Evolutionary conservation across 139 green algal genomes (phyloP).

Genomic region (Yamagishiella unicocca): DNA sequence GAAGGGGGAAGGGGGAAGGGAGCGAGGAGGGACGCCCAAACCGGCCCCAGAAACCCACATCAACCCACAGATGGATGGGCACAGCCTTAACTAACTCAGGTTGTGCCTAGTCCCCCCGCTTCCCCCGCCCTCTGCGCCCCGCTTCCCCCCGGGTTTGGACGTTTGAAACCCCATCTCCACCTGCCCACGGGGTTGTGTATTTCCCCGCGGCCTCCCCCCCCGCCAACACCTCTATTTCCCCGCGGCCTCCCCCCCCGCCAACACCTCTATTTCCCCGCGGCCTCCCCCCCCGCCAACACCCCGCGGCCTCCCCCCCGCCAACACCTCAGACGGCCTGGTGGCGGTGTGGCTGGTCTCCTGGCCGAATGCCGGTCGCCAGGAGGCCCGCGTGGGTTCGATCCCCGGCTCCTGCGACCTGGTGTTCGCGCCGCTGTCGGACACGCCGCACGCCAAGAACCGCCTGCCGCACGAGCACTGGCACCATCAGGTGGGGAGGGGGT

Average conservation of each 20-base stretch:
- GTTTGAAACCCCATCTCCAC: no score
- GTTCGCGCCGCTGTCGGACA: slow-evolving; percentile 24
- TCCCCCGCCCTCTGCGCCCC: neutral
- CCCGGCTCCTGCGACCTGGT: neutral
- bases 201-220: neutral
- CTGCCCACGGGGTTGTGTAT: no score
- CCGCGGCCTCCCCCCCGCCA: neutral
- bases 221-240: no score
- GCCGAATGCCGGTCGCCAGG: slow-evolving; percentile 21
- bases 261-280: neutral
- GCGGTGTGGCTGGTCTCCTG: slow-evolving; percentile 45
- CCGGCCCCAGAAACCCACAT: no score
- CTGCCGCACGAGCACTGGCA: slow-evolving; percentile 46
- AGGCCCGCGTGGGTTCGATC: slow-evolving; percentile 10
- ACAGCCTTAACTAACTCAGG: no score
- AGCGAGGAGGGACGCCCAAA: no score
- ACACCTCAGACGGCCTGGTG: slow-evolving; percentile 13
- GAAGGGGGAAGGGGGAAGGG: neutral
- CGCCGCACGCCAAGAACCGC: neutral
- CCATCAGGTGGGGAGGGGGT: slow-evolving; percentile 17
- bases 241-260: neutral
- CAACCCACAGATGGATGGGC: no score
- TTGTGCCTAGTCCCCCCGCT: no score
- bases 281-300: neutral
- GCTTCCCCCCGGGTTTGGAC: neutral